Base-by-base conservation (phyloP, 495 filamentous ascomycete genomes). In the Aspergillus bridgeri region DNA sequence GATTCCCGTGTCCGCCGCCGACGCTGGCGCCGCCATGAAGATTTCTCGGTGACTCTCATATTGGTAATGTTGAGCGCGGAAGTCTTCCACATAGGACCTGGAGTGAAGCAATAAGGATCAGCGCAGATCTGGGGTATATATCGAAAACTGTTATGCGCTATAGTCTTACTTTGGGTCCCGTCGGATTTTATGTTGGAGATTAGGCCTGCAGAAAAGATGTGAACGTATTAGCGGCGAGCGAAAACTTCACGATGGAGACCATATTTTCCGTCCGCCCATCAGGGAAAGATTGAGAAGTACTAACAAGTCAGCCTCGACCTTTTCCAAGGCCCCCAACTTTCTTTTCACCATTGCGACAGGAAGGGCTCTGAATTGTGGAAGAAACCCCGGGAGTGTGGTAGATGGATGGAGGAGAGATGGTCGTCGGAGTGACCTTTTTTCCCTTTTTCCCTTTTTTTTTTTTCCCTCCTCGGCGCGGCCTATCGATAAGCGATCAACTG, bases 31-130 rank as follows among this genome's bases (percentile, higher is more conserved):
- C 24, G 85, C 79, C 66, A 95, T 79, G 77, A 97, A 96, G 65
- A 97, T 92, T 62, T 96, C 90, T 42, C 88, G 85, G 60, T 94
- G 88, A 42, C 86, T 86, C 68, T 93, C 88, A 85, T 97, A 98
- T 68, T 96, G 90, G 63, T 87, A 83, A 78, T 93, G 96, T 71
- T 97, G 92, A 60, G 85, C 85, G 65, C 84, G 76, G 65, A 96
- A 96, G 63, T 96, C 92, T 64, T 90, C 88, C 22, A 83, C 79
- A 65, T 96, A 96, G 8, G 92, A 92, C 57, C 83, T 89, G 59
- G 33, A 22, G 3, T 22, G 38, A 56, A 23, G n/a, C n/a, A n/a
- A n/a, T n/a, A n/a, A n/a, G n/a, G n/a, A n/a, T n/a, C n/a, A n/a
- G n/a, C n/a, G n/a, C 43, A 54, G 42, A 46, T 43, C 0, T 51